These are phyloP conservation scores for Talaromyces wortmannii DNA, from an alignment of 495 filamentous ascomycete genomes.

Conservation along the genomic window DNA sequence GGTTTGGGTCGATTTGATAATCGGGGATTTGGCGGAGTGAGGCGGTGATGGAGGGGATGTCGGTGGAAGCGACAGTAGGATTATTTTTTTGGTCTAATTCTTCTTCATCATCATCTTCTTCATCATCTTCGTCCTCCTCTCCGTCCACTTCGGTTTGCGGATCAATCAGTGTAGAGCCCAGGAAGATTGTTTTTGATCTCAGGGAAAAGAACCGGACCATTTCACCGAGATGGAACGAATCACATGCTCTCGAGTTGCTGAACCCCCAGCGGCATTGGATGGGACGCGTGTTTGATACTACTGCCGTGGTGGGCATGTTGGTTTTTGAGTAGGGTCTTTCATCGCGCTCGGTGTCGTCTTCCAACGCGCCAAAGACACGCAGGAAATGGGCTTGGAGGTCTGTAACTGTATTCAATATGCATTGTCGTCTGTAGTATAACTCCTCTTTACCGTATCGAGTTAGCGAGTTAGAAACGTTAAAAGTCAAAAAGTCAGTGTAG, in stretches of 20 bases:
- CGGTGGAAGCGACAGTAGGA: slow-evolving; percentile 11
- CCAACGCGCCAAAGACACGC: slow-evolving; percentile 48
- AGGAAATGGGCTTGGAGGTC: slow-evolving; percentile 73
- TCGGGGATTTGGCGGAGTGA: slow-evolving; percentile 55
- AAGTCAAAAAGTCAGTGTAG: slow-evolving; percentile 7
- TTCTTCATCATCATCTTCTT: slow-evolving; percentile 1
- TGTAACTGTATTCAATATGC: slow-evolving; percentile 66
- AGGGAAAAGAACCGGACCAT: slow-evolving; percentile 71
- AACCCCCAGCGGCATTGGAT: slow-evolving; percentile 72
- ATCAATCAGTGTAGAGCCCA: slow-evolving; percentile 43
- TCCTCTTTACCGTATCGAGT: slow-evolving; percentile 48
- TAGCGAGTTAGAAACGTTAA: background rate
- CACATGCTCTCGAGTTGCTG: slow-evolving; percentile 67
- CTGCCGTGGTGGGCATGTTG: slow-evolving; percentile 7
- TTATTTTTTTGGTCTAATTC: slow-evolving; percentile 5
- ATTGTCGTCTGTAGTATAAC: slow-evolving; percentile 60
- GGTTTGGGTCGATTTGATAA: slow-evolving; percentile 75
- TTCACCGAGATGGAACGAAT: slow-evolving; percentile 81
- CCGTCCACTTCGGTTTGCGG: slow-evolving; percentile 22
- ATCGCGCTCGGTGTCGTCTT: slow-evolving; percentile 13
- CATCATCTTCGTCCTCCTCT: slow-evolving; percentile 6
- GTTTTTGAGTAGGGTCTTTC: slow-evolving; percentile 9
- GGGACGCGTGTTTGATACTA: slow-evolving; percentile 6
- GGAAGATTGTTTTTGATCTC: slow-evolving; percentile 36
- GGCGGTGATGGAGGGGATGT: slow-evolving; percentile 45